These are phyloP conservation scores for Cynara cardunculus DNA, from an alignment of 129 eudicot genomes.

Conservation along the genomic window DNA sequence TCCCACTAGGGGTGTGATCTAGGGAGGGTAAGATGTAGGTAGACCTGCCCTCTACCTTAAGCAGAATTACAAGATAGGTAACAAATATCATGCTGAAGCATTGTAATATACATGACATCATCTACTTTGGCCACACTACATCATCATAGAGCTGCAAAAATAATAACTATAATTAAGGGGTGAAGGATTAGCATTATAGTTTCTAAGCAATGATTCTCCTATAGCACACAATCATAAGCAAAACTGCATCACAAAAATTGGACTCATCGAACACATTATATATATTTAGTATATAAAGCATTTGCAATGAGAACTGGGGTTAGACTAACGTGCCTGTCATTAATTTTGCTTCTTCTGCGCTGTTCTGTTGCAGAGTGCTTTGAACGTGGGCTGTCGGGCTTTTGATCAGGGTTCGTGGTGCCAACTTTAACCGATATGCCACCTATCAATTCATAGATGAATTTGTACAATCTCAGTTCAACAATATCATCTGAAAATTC, in stretches of 20 bases:
- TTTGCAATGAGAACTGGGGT: neutral
- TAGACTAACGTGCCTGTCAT: constrained; percentile 73
- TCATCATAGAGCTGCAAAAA: neutral
- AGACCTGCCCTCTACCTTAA: too few relatives aligned
- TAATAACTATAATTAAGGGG: neutral
- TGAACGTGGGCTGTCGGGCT: constrained; percentile 86
- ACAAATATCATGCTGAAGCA: neutral
- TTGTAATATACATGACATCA: neutral
- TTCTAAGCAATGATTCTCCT: neutral
- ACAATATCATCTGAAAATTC: neutral
- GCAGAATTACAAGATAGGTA: too few relatives aligned
- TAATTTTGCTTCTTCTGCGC: constrained; percentile 95
- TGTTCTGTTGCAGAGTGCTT: constrained; percentile 99
- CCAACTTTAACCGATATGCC: constrained; percentile 50
- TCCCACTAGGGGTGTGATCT: too few relatives aligned
- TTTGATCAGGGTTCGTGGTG: constrained; percentile 48
- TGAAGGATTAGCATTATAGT: neutral
- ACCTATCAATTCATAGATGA: constrained; percentile 29
- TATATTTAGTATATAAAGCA: neutral
- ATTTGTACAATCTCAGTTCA: constrained; percentile 4
- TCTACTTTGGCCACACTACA: too few relatives aligned
- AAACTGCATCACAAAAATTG: neutral
- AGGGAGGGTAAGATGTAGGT: too few relatives aligned
- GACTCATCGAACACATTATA: neutral
- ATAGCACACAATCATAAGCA: neutral